Evolutionary conservation across 169 alveolate genomes (phyloP), one percentile per base, ranked within the genome.

Genomic region (Cryptosporidium sp.): DNA sequence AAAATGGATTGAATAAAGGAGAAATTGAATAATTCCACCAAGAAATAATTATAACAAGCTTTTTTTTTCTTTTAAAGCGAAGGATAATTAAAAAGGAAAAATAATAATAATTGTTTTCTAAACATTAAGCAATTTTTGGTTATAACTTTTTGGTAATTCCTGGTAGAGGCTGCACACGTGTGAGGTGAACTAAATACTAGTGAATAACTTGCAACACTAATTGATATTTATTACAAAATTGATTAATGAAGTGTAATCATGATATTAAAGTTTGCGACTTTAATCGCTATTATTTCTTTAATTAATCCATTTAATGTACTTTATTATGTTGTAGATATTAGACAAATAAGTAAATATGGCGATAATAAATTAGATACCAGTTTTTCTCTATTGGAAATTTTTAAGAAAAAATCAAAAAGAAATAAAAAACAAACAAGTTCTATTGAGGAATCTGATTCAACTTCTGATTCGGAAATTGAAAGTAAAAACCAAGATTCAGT

Each of bases 91-190:
- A 2, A 2, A 31, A 31, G 35, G 3, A 31, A 31, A 1, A 31
- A 31, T 31, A 31, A 31, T 31, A 31, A 31, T 31, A 31, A 31
- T 31, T 31, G 35, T 31, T 31, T 48, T 56, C 26, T 56, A 39
- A 26, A 21, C n/a, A 26, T n/a, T 56, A 0, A 9, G 14, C 14
- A 8, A 56, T 23, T 3, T 8, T 23, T 56, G 35, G 12, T 56
- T 23, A 5, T 39, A 56, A 16, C 18, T 5, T 8, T 56, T 21
- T 21, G 10, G n/a, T 56, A 16, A 8, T 56, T n/a, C 6, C 26
- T 21, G 65, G 35, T 56, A 21, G 16, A 56, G 5, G 23, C 35
- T 56, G 26, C 67, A 56, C 67, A 56, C 67, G 67, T 56, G 67
- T 56, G 67, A 23, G 26, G 3, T 23, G 39, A 26, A 21, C 67